These are phyloP conservation scores for Cenchrus americanus DNA, from an alignment of 176 grass and related monocot genomes.

Conservation along the genomic window DNA sequence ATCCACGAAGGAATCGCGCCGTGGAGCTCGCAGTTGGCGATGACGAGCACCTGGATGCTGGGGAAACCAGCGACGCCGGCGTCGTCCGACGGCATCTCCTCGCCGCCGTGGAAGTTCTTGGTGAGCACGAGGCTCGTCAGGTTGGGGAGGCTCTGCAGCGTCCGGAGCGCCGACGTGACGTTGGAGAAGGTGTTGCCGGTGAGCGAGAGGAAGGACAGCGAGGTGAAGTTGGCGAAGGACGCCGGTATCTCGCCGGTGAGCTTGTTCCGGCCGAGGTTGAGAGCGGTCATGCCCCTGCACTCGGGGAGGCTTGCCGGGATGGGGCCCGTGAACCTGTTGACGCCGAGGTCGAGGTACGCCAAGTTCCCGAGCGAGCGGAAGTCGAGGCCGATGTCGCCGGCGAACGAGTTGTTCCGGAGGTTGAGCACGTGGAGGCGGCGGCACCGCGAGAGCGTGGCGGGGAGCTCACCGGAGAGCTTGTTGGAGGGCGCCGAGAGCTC, in stretches of 20 bases:
- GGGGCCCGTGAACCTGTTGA: constrained; percentile 43
- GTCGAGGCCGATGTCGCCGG: constrained; percentile 52
- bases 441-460: constrained; percentile 55
- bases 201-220: constrained; percentile 64
- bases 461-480: constrained; percentile 42
- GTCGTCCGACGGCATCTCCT: constrained; percentile 43
- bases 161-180: constrained; percentile 56
- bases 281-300: constrained; percentile 48
- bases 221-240: constrained; percentile 45
- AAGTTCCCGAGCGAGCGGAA: constrained; percentile 41
- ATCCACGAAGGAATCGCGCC: constrained; percentile 58
- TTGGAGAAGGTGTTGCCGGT: constrained; percentile 65
- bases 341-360: constrained; percentile 57
- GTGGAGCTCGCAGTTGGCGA: constrained; percentile 56
- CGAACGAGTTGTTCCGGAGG: constrained; percentile 59
- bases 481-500: constrained; percentile 53
- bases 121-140: constrained; percentile 66
- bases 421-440: constrained; percentile 48
- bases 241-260: constrained; percentile 57
- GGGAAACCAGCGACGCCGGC: constrained; percentile 41
- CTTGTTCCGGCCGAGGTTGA: constrained; percentile 68
- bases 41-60: constrained; percentile 54
- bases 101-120: constrained; percentile 54
- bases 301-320: constrained; percentile 49
- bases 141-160: constrained; percentile 50